A percentile compares a stretch with the other conserved stretches of the same genome.
Evolutionary conservation across 2,329 filamentous ascomycete species (phyloP).

Genomic region (Magnaporthales sp.): DNA sequence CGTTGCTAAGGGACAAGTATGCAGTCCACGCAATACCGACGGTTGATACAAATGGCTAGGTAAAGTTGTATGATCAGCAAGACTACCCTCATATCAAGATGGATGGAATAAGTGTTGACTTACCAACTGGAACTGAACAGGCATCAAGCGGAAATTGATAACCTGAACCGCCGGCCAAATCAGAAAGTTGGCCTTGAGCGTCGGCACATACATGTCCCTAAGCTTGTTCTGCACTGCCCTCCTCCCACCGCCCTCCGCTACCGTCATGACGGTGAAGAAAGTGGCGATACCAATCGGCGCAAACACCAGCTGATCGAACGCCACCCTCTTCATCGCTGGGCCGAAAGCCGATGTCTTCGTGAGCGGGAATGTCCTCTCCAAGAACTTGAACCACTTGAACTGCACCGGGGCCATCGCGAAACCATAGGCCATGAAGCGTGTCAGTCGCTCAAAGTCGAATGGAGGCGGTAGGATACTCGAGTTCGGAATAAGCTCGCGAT

Average conservation of each 20-base stretch:
- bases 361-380: constrained; percentile 75
- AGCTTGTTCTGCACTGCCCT: constrained; percentile 77
- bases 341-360: constrained; percentile 64
- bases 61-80: neutral
- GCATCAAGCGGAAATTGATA: constrained; percentile 92
- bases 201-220: constrained; percentile 86
- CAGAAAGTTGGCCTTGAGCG: constrained; percentile 90
- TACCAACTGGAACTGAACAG: constrained; percentile 93
- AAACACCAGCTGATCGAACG: constrained; percentile 87
- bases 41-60: constrained; percentile 87
- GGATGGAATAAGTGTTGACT: constrained; percentile 28
- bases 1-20: constrained; percentile 87
- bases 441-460: constrained; percentile 92
- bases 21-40: constrained; percentile 97
- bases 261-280: constrained; percentile 95
- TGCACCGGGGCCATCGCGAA: constrained; percentile 94
- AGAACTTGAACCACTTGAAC: constrained; percentile 90
- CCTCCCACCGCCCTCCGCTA: constrained; percentile 84
- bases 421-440: constrained; percentile 93
- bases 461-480: constrained; percentile 61
- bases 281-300: constrained; percentile 76
- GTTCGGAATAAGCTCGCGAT: constrained; percentile 57
- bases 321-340: constrained; percentile 82
- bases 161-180: constrained; percentile 95
- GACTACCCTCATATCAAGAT: constrained; percentile 4